Base-by-base conservation (phyloP, 805 yeast species). In the Komagataella mondaviorum region DNA sequence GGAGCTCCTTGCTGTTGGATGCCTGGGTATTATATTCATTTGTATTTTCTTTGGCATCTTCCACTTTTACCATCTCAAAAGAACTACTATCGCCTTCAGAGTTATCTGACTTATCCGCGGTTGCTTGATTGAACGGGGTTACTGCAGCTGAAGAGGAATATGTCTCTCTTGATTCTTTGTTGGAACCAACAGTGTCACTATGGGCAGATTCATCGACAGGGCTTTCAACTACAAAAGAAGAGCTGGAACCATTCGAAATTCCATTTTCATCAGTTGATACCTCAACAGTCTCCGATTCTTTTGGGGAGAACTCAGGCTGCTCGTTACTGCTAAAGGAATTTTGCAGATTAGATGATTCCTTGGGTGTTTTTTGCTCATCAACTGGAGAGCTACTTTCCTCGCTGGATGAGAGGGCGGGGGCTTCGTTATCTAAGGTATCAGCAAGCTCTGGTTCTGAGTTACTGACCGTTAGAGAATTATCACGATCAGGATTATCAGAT, bases 401-500 rank as follows among this genome's bases (percentile, higher is more conserved):
- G 14, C 39, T 30, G 6, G 24, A 14, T 14, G 39, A 17, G 8
- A 7, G 10, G 5, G 23, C 6, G 12, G 49, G n/a, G 7, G 45
- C 20, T 30, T 23, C 44, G 23, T 20, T n/a, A 20, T 6, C 36
- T 20, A 8, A 7, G 48, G 22, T 6, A 2, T 46, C 6, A n/a
- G 6, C 48, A 7, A 20, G n/a, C 43, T 24, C 16, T 47, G 24
- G 22, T 8, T 47, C 49, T 22, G 51, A 22, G 36, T 23, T 45
- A 23, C 22, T 44, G 30, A n/a, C 63, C 57, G 47, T 59, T 39
- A 48, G 47, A 3, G 22, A 49, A 17, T 44, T 43, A 7, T 18
- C 47, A 48, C 50, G 46, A 36, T 49, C 54, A 8, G 55, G 57
- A 7, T 52, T 59, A 45, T 51, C 57, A 39, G 55, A 57, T n/a